phyloP scores from a whole-genome alignment of 768 basidiomycete genomes.

The Leccinum disarticulatum region DNA sequence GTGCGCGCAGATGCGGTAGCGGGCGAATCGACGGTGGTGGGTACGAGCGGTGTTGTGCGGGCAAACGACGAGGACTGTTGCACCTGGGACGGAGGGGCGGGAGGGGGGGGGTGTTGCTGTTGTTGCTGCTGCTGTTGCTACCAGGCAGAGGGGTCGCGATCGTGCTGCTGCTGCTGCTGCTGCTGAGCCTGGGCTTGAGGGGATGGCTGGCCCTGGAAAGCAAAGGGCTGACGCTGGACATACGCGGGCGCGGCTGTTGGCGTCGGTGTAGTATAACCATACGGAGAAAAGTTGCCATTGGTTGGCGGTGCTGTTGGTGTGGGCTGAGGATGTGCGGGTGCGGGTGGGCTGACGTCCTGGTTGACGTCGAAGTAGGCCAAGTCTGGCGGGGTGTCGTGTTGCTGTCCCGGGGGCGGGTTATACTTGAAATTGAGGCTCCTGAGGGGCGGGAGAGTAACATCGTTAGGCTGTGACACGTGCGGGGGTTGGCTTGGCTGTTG shows the following conservation, averaged over 20 bases:
- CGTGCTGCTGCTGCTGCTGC: constrained; percentile 18
- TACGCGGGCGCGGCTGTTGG: constrained; percentile 23
- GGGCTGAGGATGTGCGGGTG: not conserved
- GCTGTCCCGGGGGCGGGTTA: constrained; percentile 28
- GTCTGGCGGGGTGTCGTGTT: constrained; percentile 18
- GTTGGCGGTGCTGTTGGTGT: not conserved
- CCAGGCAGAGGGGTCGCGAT: constrained; percentile 21
- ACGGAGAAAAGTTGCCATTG: constrained; percentile 21
- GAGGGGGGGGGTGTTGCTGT: constrained; percentile 1
- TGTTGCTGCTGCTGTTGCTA: too few species aligned
- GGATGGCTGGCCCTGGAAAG: constrained; percentile 19
- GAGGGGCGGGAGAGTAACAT: constrained; percentile 65
- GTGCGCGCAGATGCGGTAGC: constrained; percentile 7
- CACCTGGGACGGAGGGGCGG: constrained; percentile 15
- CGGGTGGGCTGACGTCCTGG: constrained; percentile 17
- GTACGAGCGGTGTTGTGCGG: constrained; percentile 30
- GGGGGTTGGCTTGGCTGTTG: constrained; percentile 32
- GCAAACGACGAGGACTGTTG: constrained; percentile 26
- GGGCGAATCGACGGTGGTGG: constrained; percentile 28
- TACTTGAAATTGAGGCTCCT: constrained; percentile 70
- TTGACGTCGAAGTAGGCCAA: constrained; percentile 22
- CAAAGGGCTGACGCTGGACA: constrained; percentile 21
- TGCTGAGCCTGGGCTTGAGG: constrained; percentile 16
- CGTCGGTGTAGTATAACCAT: constrained; percentile 24
- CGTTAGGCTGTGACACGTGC: constrained; percentile 38